Evolutionary conservation across 371 early-diverging fungal genomes (phyloP).

Genomic region (Mortierella sp.): DNA sequence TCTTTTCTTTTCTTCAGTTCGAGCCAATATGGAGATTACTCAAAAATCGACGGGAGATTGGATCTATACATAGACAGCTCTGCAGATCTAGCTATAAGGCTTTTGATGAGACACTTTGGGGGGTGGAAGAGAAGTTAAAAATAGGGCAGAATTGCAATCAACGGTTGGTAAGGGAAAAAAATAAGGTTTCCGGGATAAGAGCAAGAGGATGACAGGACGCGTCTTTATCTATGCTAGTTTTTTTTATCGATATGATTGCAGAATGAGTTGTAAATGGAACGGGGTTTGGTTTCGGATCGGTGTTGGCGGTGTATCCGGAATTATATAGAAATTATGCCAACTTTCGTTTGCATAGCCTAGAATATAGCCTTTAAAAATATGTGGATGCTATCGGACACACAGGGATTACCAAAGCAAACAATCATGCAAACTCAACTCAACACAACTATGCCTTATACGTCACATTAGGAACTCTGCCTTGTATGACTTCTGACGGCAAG

Average conservation of each 20-base stretch:
- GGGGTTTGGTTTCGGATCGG: neutral
- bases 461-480: slow-evolving; percentile 43
- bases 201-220: neutral
- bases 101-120: no score
- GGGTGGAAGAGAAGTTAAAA: no score
- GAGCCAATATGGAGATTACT: no score
- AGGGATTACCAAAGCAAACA: slow-evolving; percentile 1
- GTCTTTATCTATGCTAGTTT: no score
- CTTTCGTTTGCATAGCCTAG: neutral
- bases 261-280: neutral
- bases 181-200: neutral
- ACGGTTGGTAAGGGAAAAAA: neutral
- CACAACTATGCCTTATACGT: neutral
- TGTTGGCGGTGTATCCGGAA: neutral
- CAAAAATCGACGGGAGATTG: no score
- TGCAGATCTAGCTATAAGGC: no score
- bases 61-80: no score
- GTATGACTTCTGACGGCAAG: slow-evolving; percentile 63
- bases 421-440: neutral
- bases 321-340: neutral
- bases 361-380: neutral
- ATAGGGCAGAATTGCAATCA: no score
- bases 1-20: neutral
- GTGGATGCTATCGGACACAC: no score
- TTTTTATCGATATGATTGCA: no score